Base-by-base conservation (phyloP, 306 rosid species). In the Argentina anserina region DNA sequence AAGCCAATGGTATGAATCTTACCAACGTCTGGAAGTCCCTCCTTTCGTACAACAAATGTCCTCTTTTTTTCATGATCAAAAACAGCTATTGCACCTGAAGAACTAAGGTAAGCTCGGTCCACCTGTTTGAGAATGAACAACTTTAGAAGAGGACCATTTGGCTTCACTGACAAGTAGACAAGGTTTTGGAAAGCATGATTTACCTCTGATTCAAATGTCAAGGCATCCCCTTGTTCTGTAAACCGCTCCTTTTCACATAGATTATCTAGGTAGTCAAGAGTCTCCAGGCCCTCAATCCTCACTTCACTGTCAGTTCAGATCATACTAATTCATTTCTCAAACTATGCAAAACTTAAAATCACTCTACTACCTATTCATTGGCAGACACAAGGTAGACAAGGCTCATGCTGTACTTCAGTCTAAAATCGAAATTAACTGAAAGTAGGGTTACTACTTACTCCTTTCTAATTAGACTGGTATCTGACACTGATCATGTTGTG, bases 121-220 rank as follows among this genome's bases (percentile, higher is more conserved):
- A 90, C 90, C 97, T 94, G 81, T n/a, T 34, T 63, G 20, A 64
- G 79, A 52, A 42, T 23, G 63, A 40, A 25, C 40, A 47, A 45
- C 5, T 53, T 37, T 26, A 21, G 67, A 46, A 60, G 77, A 41
- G 20, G 20, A 56, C 39, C 18, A 7, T 49, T 70, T 41, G 47
- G 47, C 15, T 50, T 49, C 42, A 31, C 31, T 25, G 31, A 70
- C 73, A 23, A 43, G 70, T 25, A 5, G 17, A 40, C 18, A 10
- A 65, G 64, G 66, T 75, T 39, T 40, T n/a, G 29, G 43, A 75
- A 41, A 42, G 15, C 25, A 40, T 28, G 7, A 20, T 52, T 72
- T 80, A 91, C 99, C 96, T 94, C 97, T 0, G 97, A 86, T 76
- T 94, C 99, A 77, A 94, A 94, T 69, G 99, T 94, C 59, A 94